Evolutionary conservation across 495 filamentous ascomycete species (phyloP), one percentile per base, ranked within the genome.

Genomic region (Gamarada debralockiae): DNA sequence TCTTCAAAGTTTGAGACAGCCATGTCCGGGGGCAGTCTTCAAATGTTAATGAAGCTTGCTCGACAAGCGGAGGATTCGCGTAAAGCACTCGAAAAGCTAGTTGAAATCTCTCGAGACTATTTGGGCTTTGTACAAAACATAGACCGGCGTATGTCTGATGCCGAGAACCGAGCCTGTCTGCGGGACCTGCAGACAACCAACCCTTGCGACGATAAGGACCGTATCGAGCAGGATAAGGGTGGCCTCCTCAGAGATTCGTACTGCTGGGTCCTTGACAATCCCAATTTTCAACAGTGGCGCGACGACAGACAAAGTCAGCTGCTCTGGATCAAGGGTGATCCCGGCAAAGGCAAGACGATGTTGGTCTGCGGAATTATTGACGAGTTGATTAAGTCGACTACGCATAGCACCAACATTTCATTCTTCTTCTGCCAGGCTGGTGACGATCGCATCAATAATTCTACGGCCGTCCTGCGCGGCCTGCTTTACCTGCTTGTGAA

Each of bases 371-470:
- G n/a, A n/a, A n/a, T n/a, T n/a, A n/a, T n/a, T n/a, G n/a, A n/a
- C n/a, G n/a, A n/a, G n/a, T n/a, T n/a, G n/a, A n/a, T n/a, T n/a
- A n/a, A n/a, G n/a, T 51, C n/a, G 70, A 70, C 53, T 34, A 56
- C 37, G 17, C 54, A 60, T 73, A 61, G 68, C 40, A 38, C 20
- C 27, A 57, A 15, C 50, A 61, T 76, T 4, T 65, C 65, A 14
- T 77, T 9, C 58, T 77, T 77, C 57, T 73, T 77, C 59, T 76
- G 70, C 49, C 68, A 75, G 52, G 64, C 60, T 34, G 62, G 55
- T 15, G 50, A 66, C 51, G 9, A 17, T 10, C 53, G 48, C 12
- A 50, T 66, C 14, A 69, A 68, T 29, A 66, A 56, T 38, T 63
- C 67, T 15, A 60, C 55, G 3, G 57, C 63, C 31, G 63, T 69